Evolutionary conservation across 1,139 yeast species (phyloP).

Genomic region (Hansenula lynferdii): DNA sequence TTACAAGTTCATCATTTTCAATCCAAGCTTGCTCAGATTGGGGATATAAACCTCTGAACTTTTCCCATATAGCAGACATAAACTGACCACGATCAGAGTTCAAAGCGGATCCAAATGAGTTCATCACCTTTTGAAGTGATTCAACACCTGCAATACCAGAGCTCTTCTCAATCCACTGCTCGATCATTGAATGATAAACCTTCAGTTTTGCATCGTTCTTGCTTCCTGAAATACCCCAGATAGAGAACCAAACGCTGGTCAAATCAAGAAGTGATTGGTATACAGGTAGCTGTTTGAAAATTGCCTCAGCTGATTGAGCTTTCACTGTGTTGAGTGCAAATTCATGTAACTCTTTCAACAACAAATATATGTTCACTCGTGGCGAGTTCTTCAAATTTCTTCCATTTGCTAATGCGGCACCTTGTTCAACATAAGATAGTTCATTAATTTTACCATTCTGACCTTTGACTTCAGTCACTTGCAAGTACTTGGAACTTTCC

Average conservation of each 20-base stretch:
- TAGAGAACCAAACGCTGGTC: constrained; percentile 39
- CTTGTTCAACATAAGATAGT: constrained; percentile 57
- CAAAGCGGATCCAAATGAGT: constrained; percentile 44
- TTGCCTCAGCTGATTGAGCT: too few relatives aligned
- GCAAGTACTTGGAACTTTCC: constrained; percentile 20
- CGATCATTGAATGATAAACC: constrained; percentile 56
- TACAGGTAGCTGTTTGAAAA: constrained; percentile 15
- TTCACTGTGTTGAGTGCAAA: too few relatives aligned
- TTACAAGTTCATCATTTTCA: constrained; percentile 35
- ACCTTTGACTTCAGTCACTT: constrained; percentile 34
- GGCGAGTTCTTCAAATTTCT: constrained; percentile 59
- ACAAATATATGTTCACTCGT: constrained; percentile 43
- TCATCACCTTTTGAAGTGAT: constrained; percentile 11
- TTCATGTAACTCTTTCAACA: constrained; percentile 33
- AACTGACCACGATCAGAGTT: constrained; percentile 56
- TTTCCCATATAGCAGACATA: constrained; percentile 68
- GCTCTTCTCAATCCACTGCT: constrained; percentile 43
- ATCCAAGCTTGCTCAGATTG: constrained; percentile 50
- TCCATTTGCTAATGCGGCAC: constrained; percentile 59
- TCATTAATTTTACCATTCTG: constrained; percentile 43
- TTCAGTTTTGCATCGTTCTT: constrained; percentile 69
- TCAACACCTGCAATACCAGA: constrained; percentile 10
- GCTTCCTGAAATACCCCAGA: constrained; percentile 37
- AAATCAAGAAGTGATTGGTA: constrained; percentile 35
- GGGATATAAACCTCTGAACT: constrained; percentile 58